A percentile compares a stretch with the other conserved stretches of the same genome.
These are phyloP conservation scores for Chlorokybus atmophyticus DNA, from an alignment of 139 green algal genomes.

Conservation along the genomic window DNA sequence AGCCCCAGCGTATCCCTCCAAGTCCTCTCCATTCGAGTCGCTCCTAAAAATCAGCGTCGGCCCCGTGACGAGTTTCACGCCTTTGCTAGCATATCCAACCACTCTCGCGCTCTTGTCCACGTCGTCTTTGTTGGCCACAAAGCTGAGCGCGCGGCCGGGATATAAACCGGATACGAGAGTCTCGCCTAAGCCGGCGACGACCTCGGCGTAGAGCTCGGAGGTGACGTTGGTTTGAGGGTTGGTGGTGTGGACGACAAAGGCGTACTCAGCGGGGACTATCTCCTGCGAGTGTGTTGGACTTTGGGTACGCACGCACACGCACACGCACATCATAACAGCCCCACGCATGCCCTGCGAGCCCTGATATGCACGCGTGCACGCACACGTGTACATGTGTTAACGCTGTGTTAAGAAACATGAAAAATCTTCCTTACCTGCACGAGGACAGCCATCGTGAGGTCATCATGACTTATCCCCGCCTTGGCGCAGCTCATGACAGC, in stretches of 20 bases:
- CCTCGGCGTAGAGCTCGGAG: slow-evolving; percentile 84
- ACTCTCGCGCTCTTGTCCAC: background rate
- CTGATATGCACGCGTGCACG: background rate
- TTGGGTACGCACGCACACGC: too few species aligned
- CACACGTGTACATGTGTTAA: background rate
- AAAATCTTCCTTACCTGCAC: slow-evolving; percentile 80
- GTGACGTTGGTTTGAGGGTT: slow-evolving; percentile 69
- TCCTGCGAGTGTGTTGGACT: too few species aligned
- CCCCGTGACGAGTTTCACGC: slow-evolving; percentile 22
- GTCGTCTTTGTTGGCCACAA: slow-evolving; percentile 29
- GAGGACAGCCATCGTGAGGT: slow-evolving; percentile 95
- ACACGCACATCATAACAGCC: background rate
- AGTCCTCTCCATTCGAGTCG: slow-evolving; percentile 87
- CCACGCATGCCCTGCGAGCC: background rate
- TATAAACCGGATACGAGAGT: slow-evolving; percentile 91
- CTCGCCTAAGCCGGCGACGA: slow-evolving; percentile 87
- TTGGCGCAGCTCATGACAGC: slow-evolving; percentile 66
- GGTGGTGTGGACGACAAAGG: slow-evolving; percentile 96
- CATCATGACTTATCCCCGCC: slow-evolving; percentile 38
- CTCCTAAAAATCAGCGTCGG: slow-evolving; percentile 58
- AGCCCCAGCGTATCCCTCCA: slow-evolving; percentile 69
- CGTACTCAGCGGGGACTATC: slow-evolving; percentile 76
- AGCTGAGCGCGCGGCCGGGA: slow-evolving; percentile 63
- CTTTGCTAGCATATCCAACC: slow-evolving; percentile 41
- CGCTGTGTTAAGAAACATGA: too few species aligned